These are phyloP conservation scores for Pichia sp. DNA, from an alignment of 1,139 yeast genomes.

Conservation along the genomic window DNA sequence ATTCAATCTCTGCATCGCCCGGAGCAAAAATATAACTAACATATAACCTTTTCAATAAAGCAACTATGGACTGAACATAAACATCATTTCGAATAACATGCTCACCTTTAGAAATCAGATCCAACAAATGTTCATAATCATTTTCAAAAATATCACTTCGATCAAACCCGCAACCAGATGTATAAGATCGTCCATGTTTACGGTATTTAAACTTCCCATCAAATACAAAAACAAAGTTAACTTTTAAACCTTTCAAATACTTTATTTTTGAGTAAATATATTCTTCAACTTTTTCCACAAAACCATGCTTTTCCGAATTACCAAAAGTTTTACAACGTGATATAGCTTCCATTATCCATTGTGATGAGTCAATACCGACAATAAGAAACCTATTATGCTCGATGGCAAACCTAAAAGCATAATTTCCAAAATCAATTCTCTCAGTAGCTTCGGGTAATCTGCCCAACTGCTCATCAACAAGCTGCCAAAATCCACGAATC, in stretches of 20 bases:
- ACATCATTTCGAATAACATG: slow-evolving; percentile 5
- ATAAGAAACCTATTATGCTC: slow-evolving; percentile 39
- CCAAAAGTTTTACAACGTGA: slow-evolving; percentile 9
- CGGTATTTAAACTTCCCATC: slow-evolving; percentile 54
- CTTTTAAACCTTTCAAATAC: slow-evolving; percentile 43
- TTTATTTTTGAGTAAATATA: slow-evolving; percentile 32
- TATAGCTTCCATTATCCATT: slow-evolving; percentile 51
- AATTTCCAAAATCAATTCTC: slow-evolving; percentile 37
- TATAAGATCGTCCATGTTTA: slow-evolving; percentile 19
- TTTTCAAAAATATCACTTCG: slow-evolving; percentile 12
- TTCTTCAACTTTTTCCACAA: slow-evolving; percentile 1
- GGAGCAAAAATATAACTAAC: slow-evolving; percentile 46
- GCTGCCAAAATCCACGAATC: slow-evolving; percentile 11
- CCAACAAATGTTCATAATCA: slow-evolving; percentile 9
- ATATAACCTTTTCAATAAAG: slow-evolving; percentile 31
- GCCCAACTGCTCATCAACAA: slow-evolving; percentile 2
- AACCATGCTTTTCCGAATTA: slow-evolving; percentile 1
- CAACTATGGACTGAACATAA: slow-evolving; percentile 20
- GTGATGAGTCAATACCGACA: slow-evolving; percentile 66
- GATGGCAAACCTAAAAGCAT: slow-evolving; percentile 33
- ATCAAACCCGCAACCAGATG: slow-evolving; percentile 1
- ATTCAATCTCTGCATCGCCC: slow-evolving; percentile 84
- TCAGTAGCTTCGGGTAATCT: neutral
- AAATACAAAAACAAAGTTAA: slow-evolving; percentile 61
- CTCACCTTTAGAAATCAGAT: slow-evolving; percentile 1